Evolutionary conservation across 78 protist genomes (phyloP).

Genomic region (Cyanophora paradoxa): DNA sequence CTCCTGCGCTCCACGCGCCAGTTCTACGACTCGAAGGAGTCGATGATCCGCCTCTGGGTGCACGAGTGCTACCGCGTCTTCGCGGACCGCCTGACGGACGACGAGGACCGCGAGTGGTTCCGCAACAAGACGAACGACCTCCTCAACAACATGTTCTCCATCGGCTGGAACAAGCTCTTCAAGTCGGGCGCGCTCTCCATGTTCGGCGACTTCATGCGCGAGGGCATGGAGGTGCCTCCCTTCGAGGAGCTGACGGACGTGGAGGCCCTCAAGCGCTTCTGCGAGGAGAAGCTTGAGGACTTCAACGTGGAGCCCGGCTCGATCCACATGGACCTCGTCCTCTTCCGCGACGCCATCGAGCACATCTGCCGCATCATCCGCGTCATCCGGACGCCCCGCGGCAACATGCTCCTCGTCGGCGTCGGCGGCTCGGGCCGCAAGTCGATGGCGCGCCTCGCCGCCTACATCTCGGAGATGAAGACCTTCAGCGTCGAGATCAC

Average conservation of each 20-base stretch:
- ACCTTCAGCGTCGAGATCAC: constrained; percentile 58
- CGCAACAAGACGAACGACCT: no score
- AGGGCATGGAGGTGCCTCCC: background rate
- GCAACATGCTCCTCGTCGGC: constrained; percentile 59
- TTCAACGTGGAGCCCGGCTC: constrained; percentile 53
- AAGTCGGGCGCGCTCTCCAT: background rate
- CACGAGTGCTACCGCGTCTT: constrained; percentile 52
- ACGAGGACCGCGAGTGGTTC: constrained; percentile 22
- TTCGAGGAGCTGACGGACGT: constrained; percentile 39
- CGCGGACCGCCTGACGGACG: constrained; percentile 39
- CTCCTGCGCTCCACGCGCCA: constrained; percentile 6
- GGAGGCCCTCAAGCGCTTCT: constrained; percentile 10
- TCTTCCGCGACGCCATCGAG: constrained; percentile 66
- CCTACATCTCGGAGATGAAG: background rate
- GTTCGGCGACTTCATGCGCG: constrained; percentile 55
- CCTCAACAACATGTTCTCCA: background rate
- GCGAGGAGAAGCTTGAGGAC: constrained; percentile 53
- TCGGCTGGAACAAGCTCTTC: constrained; percentile 31
- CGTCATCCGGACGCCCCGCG: constrained; percentile 46
- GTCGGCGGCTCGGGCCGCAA: constrained; percentile 68
- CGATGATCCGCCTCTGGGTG: constrained; percentile 36
- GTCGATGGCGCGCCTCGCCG: constrained; percentile 46
- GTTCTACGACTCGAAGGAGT: constrained; percentile 16
- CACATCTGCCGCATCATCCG: constrained; percentile 65
- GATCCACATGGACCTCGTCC: constrained; percentile 46